These are phyloP conservation scores for Phlyctochytrium arcticum DNA, from an alignment of 192 early-diverging fungal genomes.

Conservation along the genomic window DNA sequence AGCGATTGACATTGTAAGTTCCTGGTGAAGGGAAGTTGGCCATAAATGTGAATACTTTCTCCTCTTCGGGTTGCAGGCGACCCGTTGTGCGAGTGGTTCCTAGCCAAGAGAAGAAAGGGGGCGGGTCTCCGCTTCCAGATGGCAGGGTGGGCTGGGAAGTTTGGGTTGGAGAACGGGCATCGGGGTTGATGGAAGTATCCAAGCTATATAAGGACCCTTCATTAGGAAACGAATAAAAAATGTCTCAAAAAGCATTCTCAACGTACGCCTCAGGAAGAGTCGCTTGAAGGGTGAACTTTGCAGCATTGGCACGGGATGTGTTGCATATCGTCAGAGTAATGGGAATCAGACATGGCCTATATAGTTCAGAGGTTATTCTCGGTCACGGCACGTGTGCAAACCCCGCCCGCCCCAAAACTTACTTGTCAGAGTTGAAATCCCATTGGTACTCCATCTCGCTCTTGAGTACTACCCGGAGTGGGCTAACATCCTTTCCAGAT, in stretches of 20 bases:
- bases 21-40: slow-evolving; percentile 62
- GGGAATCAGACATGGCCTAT: slow-evolving; percentile 55
- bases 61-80: slow-evolving; percentile 50
- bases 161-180: too few species aligned
- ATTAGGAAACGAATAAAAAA: too few species aligned
- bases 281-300: slow-evolving; percentile 13
- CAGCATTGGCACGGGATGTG: slow-evolving; percentile 58
- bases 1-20: slow-evolving; percentile 73
- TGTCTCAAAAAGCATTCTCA: too few species aligned
- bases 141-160: too few species aligned
- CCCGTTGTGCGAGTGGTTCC: slow-evolving; percentile 57
- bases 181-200: too few species aligned
- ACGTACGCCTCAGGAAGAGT: background rate
- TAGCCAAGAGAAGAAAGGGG: slow-evolving; percentile 56
- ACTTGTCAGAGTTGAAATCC: slow-evolving; percentile 31
- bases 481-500: slow-evolving; percentile 61
- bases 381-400: background rate
- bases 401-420: background rate
- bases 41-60: slow-evolving; percentile 34
- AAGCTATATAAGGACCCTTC: too few species aligned
- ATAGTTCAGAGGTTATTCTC: background rate
- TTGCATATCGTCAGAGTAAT: slow-evolving; percentile 60
- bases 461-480: slow-evolving; percentile 57
- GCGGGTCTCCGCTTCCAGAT: too few species aligned
- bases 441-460: slow-evolving; percentile 3